A percentile compares a stretch with the other conserved stretches of the same genome.
Evolutionary conservation across 441 rosid species (phyloP).

Genomic region (Arabidopsis lyrata): DNA sequence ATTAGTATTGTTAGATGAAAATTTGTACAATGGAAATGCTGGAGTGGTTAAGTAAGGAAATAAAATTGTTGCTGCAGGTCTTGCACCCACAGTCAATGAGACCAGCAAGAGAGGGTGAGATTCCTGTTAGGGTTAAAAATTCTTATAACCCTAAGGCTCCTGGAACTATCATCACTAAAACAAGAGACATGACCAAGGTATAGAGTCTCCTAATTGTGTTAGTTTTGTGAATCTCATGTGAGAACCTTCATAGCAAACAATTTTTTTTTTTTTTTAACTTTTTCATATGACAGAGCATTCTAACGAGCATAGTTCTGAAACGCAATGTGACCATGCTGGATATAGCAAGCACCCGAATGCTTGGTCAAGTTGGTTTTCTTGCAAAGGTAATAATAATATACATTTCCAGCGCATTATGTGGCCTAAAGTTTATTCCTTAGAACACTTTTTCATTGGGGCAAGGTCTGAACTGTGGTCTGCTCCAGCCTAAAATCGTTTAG

Average conservation of each 20-base stretch:
- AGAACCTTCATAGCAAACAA: slow-evolving; percentile 24
- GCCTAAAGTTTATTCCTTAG: not conserved
- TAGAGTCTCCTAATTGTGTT: slow-evolving; percentile 34
- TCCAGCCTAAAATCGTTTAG: slow-evolving; percentile 5
- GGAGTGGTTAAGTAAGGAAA: slow-evolving; percentile 1
- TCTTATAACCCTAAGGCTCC: slow-evolving; percentile 92
- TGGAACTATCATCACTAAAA: slow-evolving; percentile 85
- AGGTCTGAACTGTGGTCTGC: slow-evolving; percentile 15
- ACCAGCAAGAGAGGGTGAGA: slow-evolving; percentile 93
- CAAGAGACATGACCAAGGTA: slow-evolving; percentile 90
- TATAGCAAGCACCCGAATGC: slow-evolving; percentile 94
- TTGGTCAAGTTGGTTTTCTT: slow-evolving; percentile 94
- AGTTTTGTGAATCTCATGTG: slow-evolving; percentile 23
- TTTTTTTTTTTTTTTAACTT: slow-evolving; percentile 27
- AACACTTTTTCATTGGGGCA: slow-evolving; percentile 14
- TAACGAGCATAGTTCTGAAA: slow-evolving; percentile 93
- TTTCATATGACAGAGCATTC: slow-evolving; percentile 64
- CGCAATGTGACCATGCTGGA: slow-evolving; percentile 94
- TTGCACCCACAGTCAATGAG: slow-evolving; percentile 96
- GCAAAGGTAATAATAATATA: slow-evolving; percentile 66
- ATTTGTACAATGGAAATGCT: not conserved
- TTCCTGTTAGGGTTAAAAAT: slow-evolving; percentile 94
- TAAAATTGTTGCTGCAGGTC: slow-evolving; percentile 57
- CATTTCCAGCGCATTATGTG: not conserved
- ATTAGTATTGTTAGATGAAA: not conserved